phyloP scores from a whole-genome alignment of 768 basidiomycete species.

The Lyophyllum decastes region DNA sequence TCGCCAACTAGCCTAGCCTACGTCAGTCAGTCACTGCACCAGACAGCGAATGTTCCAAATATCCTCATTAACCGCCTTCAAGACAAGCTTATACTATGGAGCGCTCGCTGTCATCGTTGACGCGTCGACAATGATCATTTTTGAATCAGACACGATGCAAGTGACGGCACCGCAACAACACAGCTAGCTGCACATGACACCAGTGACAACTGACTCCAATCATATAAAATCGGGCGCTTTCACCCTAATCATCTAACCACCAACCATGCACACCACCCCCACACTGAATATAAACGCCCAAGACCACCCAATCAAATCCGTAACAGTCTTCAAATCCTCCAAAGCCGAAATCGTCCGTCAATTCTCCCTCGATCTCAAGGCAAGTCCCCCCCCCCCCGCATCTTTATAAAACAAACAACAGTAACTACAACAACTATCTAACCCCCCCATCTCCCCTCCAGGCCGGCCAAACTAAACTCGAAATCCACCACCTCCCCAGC shows the following conservation, averaged over 20 bases:
- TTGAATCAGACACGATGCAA: too few relatives aligned
- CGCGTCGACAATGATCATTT: too few relatives aligned
- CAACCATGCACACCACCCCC: background rate
- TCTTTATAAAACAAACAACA: background rate
- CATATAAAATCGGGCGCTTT: too few relatives aligned
- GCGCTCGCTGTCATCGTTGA: too few relatives aligned
- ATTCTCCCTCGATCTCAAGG: constrained; percentile 50
- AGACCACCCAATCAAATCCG: constrained; percentile 50
- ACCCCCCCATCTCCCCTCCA: constrained; percentile 19
- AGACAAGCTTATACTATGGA: too few relatives aligned
- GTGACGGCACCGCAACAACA: too few relatives aligned
- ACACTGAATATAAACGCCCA: constrained; percentile 29
- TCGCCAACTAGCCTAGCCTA: too few relatives aligned
- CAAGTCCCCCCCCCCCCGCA: constrained; percentile 17
- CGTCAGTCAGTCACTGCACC: too few relatives aligned
- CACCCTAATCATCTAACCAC: background rate
- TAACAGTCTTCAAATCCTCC: constrained; percentile 56
- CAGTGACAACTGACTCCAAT: background rate
- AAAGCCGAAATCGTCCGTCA: constrained; percentile 58
- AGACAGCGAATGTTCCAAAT: too few relatives aligned
- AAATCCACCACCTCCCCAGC: constrained; percentile 50
- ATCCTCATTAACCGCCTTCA: too few relatives aligned
- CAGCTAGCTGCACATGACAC: background rate
- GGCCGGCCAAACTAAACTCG: constrained; percentile 55
- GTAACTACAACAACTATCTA: too few relatives aligned